Evolutionary conservation across 225 moss, liverwort and hornwort species (phyloP), one percentile per base, ranked within the genome.

Genomic region (Bryum argenteum): DNA sequence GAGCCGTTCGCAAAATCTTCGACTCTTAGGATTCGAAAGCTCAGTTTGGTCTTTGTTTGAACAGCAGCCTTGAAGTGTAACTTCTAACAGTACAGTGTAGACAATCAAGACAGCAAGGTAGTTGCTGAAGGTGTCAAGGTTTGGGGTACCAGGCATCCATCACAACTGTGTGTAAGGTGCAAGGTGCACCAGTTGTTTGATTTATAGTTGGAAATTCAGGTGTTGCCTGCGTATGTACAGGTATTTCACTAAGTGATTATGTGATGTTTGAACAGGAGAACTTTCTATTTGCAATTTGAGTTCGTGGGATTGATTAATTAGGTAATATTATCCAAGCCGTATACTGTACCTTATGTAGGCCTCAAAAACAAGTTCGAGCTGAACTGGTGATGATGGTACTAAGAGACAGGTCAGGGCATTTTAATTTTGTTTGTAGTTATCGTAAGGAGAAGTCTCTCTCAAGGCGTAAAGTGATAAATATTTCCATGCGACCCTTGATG

Each of bases 1-100:
- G 77, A 50, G 64, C 65, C 33, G 81, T 84, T 47, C 81, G 81
- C 50, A 81, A 43, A 75, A 87, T 84, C 63, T 87, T 84, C 54
- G 84, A 87, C 58, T 77, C 81, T 13, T 87, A 87, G 20, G 76
- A 63, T 37, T 58, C 20, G 43, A 43, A 41, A 48, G 40, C 71
- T n/a, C 17, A 21, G 18, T 38, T 67, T 38, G 21, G 18, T 69
- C 16, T 65, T 48, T 9, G 14, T 8, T 28, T 51, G 17, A 40
- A 19, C 20, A 70, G 54, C 18, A 17, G 6, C 12, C 40, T 23
- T 67, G 22, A 8, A 55, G n/a, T 55, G 70, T 56, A 55, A 57
- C 70, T 70, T 21, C 17, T 56, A 55, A 48, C 39, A 6, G 55
- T 33, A 61, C 38, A 42, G 26, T 65, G 65, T 60, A 69, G 60